Conservation (phyloP, 2,329 filamentous ascomycete genomes). For the Penicillium psychrosexuale region DNA sequence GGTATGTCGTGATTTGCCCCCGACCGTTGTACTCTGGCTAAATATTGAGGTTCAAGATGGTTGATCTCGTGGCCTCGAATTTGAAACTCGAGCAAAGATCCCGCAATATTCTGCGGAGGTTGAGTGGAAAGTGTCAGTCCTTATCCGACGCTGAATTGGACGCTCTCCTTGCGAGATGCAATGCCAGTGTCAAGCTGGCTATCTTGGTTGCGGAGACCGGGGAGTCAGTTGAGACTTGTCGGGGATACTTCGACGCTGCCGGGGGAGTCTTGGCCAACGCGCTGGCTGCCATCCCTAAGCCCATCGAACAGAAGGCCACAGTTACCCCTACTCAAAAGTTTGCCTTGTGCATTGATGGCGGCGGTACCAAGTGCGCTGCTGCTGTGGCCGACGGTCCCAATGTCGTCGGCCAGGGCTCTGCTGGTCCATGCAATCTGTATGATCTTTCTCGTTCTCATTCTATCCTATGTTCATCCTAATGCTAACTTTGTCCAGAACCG, state of each 20-base stretch:
- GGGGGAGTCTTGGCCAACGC: conserved; percentile 26
- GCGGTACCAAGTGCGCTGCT: conserved; percentile 46
- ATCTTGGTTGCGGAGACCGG: conserved; percentile 29
- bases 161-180: conserved; percentile 25
- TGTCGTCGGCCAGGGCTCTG: conserved; percentile 27
- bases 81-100: conserved; percentile 38
- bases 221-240: conserved; percentile 24
- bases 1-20: conserved; percentile 26
- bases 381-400: conserved; percentile 29
- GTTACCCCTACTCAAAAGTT: background rate
- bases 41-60: conserved; percentile 26
- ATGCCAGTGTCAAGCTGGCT: conserved; percentile 36
- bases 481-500: conserved; percentile 16
- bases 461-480: no score
- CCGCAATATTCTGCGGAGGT: conserved; percentile 33
- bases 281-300: conserved; percentile 12
- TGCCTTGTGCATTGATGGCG: conserved; percentile 44
- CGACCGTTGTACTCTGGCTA: background rate
- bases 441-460: conserved; percentile 1
- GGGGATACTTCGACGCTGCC: conserved; percentile 19
- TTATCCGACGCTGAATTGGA: conserved; percentile 29
- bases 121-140: conserved; percentile 19
- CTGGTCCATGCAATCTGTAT: conserved; percentile 44
- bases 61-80: conserved; percentile 41
- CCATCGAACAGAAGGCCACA: background rate